Conservation (phyloP, 1,284 basidiomycete species). For the Naganishia liquefaciens region DNA sequence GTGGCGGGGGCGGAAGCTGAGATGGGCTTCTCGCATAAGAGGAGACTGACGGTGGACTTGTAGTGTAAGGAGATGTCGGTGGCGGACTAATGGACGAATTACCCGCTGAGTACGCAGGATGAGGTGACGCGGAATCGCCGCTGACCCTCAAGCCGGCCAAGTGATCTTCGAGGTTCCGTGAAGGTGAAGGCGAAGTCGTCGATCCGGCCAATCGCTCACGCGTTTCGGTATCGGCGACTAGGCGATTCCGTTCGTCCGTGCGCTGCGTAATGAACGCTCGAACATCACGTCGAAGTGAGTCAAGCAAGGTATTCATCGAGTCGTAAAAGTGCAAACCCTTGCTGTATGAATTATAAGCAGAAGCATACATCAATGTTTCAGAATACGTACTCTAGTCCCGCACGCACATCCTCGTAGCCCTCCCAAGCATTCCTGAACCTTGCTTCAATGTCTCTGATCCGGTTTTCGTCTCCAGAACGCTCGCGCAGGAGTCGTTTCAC, state of each 20-base stretch:
- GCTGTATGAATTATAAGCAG: conserved; percentile 50
- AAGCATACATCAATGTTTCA: conserved; percentile 12
- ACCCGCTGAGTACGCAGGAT: conserved; percentile 34
- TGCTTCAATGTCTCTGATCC: conserved; percentile 70
- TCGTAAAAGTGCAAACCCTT: conserved; percentile 87
- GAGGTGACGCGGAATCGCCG: conserved; percentile 25
- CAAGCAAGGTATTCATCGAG: conserved; percentile 71
- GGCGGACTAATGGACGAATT: conserved; percentile 32
- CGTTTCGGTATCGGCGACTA: conserved; percentile 70
- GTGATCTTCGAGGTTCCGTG: conserved; percentile 39
- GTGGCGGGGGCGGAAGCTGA: conserved; percentile 41
- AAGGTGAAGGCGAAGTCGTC: conserved; percentile 40
- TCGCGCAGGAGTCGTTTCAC: conserved; percentile 69
- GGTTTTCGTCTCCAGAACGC: conserved; percentile 76
- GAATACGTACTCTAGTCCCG: conserved; percentile 71
- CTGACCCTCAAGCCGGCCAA: conserved; percentile 7
- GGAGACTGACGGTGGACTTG: conserved; percentile 10
- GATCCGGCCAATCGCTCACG: conserved; percentile 45
- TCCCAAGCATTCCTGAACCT: conserved; percentile 75
- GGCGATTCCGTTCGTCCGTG: conserved; percentile 67
- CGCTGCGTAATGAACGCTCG: conserved; percentile 66
- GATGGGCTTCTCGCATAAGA: conserved; percentile 28
- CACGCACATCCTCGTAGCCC: conserved; percentile 79
- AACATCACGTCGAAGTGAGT: conserved; percentile 64
- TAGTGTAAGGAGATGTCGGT: conserved; percentile 30